phyloP scores from a whole-genome alignment of 257 asterid species.

The Linderniella brevidens region DNA sequence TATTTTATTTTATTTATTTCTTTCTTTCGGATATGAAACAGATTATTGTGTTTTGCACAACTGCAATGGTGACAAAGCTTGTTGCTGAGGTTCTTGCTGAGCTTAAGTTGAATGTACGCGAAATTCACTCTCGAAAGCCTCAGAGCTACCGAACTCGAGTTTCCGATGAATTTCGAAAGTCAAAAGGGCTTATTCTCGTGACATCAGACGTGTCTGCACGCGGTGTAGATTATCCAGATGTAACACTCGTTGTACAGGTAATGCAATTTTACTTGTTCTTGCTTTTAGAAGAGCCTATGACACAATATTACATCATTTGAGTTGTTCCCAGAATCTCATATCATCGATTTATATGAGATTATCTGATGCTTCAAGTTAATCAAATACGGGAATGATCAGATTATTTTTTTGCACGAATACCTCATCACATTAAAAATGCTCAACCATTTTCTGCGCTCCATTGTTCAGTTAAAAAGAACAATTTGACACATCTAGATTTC shows the following conservation, averaged over 20 bases:
- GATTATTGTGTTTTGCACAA: conserved; percentile 95
- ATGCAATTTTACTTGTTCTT: conserved; percentile 6
- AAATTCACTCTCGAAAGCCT: conserved; percentile 88
- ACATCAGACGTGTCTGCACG: conserved; percentile 99
- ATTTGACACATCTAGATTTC: too few relatives aligned
- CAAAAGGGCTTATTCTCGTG: conserved; percentile 86
- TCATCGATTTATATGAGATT: too few relatives aligned
- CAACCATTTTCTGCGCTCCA: too few relatives aligned
- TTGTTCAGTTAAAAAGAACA: too few relatives aligned
- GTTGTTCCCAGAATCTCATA: too few relatives aligned
- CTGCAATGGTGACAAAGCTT: conserved; percentile 95
- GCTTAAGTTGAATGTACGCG: conserved; percentile 78
- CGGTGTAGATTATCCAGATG: conserved; percentile 97
- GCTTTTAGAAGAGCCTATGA: conserved; percentile 2
- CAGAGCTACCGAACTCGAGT: conserved; percentile 81
- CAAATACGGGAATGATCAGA: too few relatives aligned
- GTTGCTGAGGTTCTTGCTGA: conserved; percentile 76
- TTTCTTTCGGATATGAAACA: conserved; percentile 10
- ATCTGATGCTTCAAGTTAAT: too few relatives aligned
- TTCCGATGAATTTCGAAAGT: conserved; percentile 88
- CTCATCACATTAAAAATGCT: too few relatives aligned
- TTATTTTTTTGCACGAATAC: too few relatives aligned
- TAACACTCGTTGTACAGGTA: conserved; percentile 84
- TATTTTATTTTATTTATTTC: not conserved
- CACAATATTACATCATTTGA: too few relatives aligned